Conservation (phyloP, 768 basidiomycete genomes). For the Clitopilus hobsonii region DNA sequence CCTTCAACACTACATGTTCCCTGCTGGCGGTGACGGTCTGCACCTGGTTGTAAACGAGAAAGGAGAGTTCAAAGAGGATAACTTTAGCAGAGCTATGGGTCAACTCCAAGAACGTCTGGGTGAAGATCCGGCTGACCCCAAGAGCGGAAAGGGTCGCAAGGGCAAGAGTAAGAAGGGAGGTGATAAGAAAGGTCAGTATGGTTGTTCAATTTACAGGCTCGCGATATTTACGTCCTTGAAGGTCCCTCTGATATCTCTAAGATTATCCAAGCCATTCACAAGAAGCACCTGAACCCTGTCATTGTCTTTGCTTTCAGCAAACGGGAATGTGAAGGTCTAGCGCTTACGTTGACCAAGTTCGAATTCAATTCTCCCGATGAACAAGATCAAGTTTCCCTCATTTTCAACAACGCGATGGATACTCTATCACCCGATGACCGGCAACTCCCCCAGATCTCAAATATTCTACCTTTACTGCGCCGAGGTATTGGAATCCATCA, state of each 20-base stretch:
- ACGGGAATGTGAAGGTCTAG: slow-evolving; percentile 93
- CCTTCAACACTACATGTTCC: slow-evolving; percentile 96
- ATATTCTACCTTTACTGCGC: slow-evolving; percentile 87
- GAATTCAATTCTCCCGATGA: slow-evolving; percentile 94
- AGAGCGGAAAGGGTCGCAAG: slow-evolving; percentile 80
- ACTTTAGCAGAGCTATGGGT: slow-evolving; percentile 97
- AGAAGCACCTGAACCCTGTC: slow-evolving; percentile 95
- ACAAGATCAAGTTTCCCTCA: slow-evolving; percentile 77
- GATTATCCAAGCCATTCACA: slow-evolving; percentile 98
- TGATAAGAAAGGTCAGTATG: slow-evolving; percentile 70
- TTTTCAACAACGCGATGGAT: slow-evolving; percentile 93
- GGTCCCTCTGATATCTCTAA: slow-evolving; percentile 93
- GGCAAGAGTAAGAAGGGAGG: slow-evolving; percentile 95
- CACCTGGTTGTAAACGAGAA: slow-evolving; percentile 99
- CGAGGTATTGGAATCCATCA: slow-evolving; percentile 99
- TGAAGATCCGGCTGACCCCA: slow-evolving; percentile 89
- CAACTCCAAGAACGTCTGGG: slow-evolving; percentile 79
- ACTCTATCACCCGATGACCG: slow-evolving; percentile 85
- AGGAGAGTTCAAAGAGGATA: slow-evolving; percentile 94
- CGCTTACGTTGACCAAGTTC: slow-evolving; percentile 88
- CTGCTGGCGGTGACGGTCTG: slow-evolving; percentile 93
- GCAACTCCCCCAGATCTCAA: slow-evolving; percentile 87
- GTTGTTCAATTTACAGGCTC: background rate
- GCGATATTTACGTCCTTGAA: no score
- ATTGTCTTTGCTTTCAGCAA: slow-evolving; percentile 99